Evolutionary conservation across 495 filamentous ascomycete genomes (phyloP).

Genomic region (Aspergillus saccharolyticus): DNA sequence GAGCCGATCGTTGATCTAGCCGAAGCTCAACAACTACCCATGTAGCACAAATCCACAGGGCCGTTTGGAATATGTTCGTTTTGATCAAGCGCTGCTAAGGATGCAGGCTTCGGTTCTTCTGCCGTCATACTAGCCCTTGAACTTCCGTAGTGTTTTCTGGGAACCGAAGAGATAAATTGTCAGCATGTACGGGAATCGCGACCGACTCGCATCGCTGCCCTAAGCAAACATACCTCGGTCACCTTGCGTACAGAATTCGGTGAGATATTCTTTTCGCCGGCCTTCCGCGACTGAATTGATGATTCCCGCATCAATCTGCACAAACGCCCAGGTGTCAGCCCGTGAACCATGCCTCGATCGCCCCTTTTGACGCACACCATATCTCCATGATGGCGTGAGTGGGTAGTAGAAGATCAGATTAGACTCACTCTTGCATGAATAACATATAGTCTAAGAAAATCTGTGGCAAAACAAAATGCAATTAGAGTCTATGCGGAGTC

Average conservation of each 20-base stretch:
- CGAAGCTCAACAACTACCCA: neutral
- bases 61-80: neutral
- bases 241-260: conserved; percentile 72
- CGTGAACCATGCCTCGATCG: neutral
- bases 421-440: conserved; percentile 76
- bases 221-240: conserved; percentile 54
- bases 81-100: neutral
- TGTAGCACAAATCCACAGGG: neutral
- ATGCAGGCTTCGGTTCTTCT: neutral
- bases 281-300: conserved; percentile 66
- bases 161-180: conserved; percentile 2
- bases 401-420: neutral
- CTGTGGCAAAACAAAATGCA: conserved; percentile 35
- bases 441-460: conserved; percentile 86
- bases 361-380: neutral
- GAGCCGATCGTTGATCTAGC: neutral
- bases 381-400: neutral
- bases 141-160: conserved; percentile 68
- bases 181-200: conserved; percentile 9
- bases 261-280: conserved; percentile 66
- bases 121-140: conserved; percentile 56
- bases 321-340: conserved; percentile 4
- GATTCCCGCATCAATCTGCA: conserved; percentile 79
- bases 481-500: neutral
- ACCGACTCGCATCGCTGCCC: neutral